Percentiles rank a stretch among this genome's conserved stretches.
Evolutionary conservation across 2,329 filamentous ascomycete genomes (phyloP).

Genomic region (Colletotrichum coccodes): DNA sequence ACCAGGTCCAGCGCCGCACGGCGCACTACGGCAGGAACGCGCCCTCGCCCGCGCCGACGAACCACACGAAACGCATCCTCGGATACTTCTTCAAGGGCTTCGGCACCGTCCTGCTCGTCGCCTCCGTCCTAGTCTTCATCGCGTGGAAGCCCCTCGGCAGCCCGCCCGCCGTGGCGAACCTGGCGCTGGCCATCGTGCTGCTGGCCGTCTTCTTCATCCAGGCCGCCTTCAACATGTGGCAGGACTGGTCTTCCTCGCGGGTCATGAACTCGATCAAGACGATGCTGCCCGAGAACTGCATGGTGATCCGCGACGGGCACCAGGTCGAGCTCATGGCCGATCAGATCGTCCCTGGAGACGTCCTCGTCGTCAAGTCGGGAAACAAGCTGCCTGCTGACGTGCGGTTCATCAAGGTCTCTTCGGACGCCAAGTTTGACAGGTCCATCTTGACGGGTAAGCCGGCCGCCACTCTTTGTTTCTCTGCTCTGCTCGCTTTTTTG

Average conservation of each 20-base stretch:
- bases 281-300: constrained; percentile 81
- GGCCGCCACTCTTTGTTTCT: not conserved
- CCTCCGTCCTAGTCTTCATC: constrained; percentile 78
- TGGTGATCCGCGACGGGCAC: constrained; percentile 69
- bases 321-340: constrained; percentile 59
- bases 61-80: constrained; percentile 65
- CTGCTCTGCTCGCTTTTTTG: too few species aligned
- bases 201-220: constrained; percentile 76
- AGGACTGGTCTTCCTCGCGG: constrained; percentile 80
- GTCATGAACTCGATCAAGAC: constrained; percentile 84
- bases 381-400: constrained; percentile 81
- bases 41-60: constrained; percentile 72
- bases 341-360: constrained; percentile 78
- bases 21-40: constrained; percentile 74
- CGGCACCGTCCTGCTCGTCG: constrained; percentile 75
- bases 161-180: constrained; percentile 75
- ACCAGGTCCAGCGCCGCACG: constrained; percentile 65
- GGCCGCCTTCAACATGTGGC: constrained; percentile 75
- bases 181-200: constrained; percentile 79
- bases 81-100: constrained; percentile 84
- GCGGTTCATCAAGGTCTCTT: constrained; percentile 74
- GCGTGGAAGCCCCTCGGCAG: constrained; percentile 80
- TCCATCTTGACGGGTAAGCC: constrained; percentile 74
- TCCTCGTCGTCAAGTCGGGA: constrained; percentile 75
- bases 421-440: constrained; percentile 77